Evolutionary conservation across 2,329 filamentous ascomycete species (phyloP), one percentile per base, ranked within the genome.

Genomic region (Nectriaceae sp.): DNA sequence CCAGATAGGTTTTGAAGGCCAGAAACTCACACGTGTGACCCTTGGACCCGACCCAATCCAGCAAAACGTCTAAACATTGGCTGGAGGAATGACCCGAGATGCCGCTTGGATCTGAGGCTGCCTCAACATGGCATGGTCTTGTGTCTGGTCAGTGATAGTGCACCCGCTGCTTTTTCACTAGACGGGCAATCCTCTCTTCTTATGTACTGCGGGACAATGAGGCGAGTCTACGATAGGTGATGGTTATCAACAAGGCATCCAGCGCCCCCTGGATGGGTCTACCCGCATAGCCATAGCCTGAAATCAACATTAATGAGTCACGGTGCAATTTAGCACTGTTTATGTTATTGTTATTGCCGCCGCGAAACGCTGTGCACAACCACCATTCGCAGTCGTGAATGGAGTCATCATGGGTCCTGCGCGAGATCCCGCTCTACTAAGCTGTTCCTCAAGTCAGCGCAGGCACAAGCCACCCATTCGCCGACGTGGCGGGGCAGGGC

Each of bases 1-100:
- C 52, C 44, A 52, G 46, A 44, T 29, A 19, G 46, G 46, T 19
- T 36, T 13, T 21, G 24, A 13, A 20, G 24, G 40, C 50, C 43
- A 29, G 47, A 49, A 43, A 18, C 46, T 52, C 46, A 42, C 50
- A 50, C 47, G 47, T 50, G 50, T 47, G 47, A 50, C 44, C 37
- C 31, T 36, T 18, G 33, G 33, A 18, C 33, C 33, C 33, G 16
- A n/a, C 33, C 33, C 33, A 36, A 36, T 36, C 33, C 37, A 39
- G 10, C 6, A 39, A 39, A 21, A 21, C 37, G 37, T 39, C 37
- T 39, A 8, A 18, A 21, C 19, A 39, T 21, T 39, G 37, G 37
- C n/a, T 39, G 37, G 37, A 39, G 37, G 37, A 4, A 10, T 36
- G 13, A 6, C 33, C 33, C 33, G 33, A 16, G 8, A 15, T n/a